Conservation (phyloP, 345 rosid genomes). For the Eucalyptus viminalis region DNA sequence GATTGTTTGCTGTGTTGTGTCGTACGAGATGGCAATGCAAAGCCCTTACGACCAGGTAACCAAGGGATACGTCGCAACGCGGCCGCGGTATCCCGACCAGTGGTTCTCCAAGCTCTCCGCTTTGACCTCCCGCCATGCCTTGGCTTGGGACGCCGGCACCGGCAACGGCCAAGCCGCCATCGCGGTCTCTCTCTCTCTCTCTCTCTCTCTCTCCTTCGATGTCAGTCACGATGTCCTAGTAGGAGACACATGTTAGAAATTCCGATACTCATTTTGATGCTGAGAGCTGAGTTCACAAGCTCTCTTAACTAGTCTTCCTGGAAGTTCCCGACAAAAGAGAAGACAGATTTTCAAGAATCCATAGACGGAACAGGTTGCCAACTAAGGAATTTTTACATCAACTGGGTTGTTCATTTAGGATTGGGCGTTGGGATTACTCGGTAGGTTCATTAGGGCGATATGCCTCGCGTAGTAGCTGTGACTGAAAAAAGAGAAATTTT, state of each 20-base stretch:
- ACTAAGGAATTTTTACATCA: not conserved
- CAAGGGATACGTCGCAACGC: slow-evolving; percentile 34
- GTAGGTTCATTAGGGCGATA: not conserved
- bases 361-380: not conserved
- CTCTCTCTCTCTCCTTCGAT: not conserved
- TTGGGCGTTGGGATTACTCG: not conserved
- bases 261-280: not conserved
- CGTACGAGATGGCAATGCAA: not conserved
- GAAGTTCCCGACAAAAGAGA: not conserved
- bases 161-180: slow-evolving; percentile 73
- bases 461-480: not conserved
- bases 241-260: no score
- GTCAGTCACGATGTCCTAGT: not conserved
- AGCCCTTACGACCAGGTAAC: slow-evolving; percentile 46
- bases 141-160: slow-evolving; percentile 72
- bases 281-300: not conserved
- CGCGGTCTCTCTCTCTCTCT: slow-evolving; percentile 15
- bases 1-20: not conserved
- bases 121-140: slow-evolving; percentile 22
- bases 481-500: not conserved
- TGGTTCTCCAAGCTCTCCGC: slow-evolving; percentile 54
- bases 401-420: not conserved
- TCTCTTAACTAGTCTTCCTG: not conserved
- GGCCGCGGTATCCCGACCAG: slow-evolving; percentile 45
- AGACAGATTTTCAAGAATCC: not conserved